Base-by-base conservation (phyloP, 1,139 yeast genomes). In the Hansenula sp. region DNA sequence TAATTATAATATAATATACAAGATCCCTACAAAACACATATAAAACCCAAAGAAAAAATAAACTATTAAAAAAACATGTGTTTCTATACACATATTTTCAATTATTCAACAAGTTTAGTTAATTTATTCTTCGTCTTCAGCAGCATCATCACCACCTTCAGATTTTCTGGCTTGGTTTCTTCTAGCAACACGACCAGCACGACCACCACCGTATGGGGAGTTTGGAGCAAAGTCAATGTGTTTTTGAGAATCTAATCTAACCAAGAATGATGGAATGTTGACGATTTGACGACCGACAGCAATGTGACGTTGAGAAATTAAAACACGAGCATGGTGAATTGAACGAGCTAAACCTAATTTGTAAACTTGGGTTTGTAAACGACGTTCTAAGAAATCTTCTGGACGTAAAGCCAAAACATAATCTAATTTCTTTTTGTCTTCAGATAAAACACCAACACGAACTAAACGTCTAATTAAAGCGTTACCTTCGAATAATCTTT, bases 101-200 rank as follows among this genome's bases (percentile, higher is more conserved):
- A 20, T n/a, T 33, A 28, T 28, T 10, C 29, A 50, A 22, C 21
- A 32, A 16, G 39, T 42, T 44, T 44, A 44, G 44, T 44, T 38
- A 44, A 55, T 52, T 59, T 62, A 61, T 58, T 68, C 75, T 56
- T 80, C 94, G 61, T 75, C 94, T 58, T 71, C 92, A 53, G 67
- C 87, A 54, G 64, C 87, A 52, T 68, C 92, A 50, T 68, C 89
- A 57, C 66, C 78, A 60, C 69, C 81, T 54, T 67, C 71, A 44
- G 69, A 60, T 53, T 68, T 65, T 71, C 78, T 82, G 69, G 75
- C 82, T 71, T 83, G 86, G 82, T 85, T 81, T 79, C 80, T 90
- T 87, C 98, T 89, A 84, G 94, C 94, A 66, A 88, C 96, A 82
- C 98, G 94, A 73, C 99, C 99, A 63, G 98, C 94, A 80, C 98